Evolutionary conservation across 352 stramenopile genomes (phyloP).

Genomic region (Phytopythium aichiense): DNA sequence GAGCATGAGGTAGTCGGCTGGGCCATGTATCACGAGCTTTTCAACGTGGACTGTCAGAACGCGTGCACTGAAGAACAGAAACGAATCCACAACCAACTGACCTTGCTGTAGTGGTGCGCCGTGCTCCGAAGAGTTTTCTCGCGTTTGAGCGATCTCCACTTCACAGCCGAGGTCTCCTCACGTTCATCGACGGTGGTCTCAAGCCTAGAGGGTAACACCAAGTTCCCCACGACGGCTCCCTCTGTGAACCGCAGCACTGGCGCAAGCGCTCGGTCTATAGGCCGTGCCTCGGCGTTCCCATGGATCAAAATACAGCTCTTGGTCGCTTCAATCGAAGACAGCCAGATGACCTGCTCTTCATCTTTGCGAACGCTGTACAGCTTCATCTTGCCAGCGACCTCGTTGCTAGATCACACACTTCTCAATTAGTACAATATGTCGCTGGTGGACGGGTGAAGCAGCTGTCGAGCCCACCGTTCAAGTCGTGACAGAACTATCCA

Average conservation of each 20-base stretch:
- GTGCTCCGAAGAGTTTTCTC: constrained; percentile 27
- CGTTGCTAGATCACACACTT: constrained; percentile 15
- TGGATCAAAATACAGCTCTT: constrained; percentile 39
- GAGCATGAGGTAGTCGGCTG: constrained; percentile 40
- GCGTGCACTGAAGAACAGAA: neutral
- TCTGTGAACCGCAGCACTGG: constrained; percentile 31
- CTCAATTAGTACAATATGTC: neutral
- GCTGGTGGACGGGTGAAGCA: neutral
- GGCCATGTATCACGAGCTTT: constrained; percentile 26
- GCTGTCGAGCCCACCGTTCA: constrained; percentile 20
- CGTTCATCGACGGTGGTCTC: neutral
- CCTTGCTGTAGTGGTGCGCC: constrained; percentile 29
- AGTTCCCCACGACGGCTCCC: constrained; percentile 34
- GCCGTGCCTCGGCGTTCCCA: constrained; percentile 32
- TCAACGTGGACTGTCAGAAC: neutral
- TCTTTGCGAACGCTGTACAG: constrained; percentile 30
- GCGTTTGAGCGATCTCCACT: constrained; percentile 36
- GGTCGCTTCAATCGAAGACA: constrained; percentile 32
- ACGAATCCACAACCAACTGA: constrained; percentile 2
- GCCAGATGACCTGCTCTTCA: constrained; percentile 32
- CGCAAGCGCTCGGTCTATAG: constrained; percentile 21
- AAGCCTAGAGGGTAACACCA: constrained; percentile 13
- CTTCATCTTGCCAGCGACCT: constrained; percentile 33
- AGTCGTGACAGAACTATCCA: constrained; percentile 28
- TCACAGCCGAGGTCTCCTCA: constrained; percentile 12